These are phyloP conservation scores for Fusarium nematophilum DNA, from an alignment of 2,329 filamentous ascomycete genomes.

Conservation along the genomic window DNA sequence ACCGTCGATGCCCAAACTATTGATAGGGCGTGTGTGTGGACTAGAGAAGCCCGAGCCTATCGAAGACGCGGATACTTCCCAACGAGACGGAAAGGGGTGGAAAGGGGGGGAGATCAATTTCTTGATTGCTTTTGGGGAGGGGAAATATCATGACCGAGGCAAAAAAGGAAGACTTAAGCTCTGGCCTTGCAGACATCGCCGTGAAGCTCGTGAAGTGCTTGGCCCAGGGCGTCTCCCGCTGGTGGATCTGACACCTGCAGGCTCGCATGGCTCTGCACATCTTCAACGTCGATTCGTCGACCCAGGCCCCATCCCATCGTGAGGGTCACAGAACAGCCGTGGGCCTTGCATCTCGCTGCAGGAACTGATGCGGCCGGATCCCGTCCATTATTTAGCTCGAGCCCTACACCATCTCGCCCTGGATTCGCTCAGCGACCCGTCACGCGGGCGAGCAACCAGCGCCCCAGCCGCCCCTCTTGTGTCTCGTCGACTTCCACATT, in stretches of 20 bases:
- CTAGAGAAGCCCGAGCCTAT: conserved; percentile 22
- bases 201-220: conserved; percentile 29
- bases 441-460: conserved; percentile 28
- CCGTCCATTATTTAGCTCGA: conserved; percentile 27
- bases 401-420: conserved; percentile 35
- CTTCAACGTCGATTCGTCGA: no score
- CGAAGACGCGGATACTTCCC: conserved; percentile 11
- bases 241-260: conserved; percentile 41
- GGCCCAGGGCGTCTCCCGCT: conserved; percentile 24
- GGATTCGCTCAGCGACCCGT: conserved; percentile 7
- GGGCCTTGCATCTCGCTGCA: conserved; percentile 37
- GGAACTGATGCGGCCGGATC: conserved; percentile 34
- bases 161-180: conserved; percentile 19
- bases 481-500: conserved; percentile 12
- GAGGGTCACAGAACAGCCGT: conserved; percentile 1
- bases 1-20: conserved; percentile 33
- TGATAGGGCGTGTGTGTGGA: neutral
- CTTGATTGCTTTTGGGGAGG: neutral
- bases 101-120: conserved; percentile 17
- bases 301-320: conserved; percentile 22
- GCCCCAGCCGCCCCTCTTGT: conserved; percentile 13
- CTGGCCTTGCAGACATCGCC: conserved; percentile 6
- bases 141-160: conserved; percentile 22
- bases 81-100: conserved; percentile 18
- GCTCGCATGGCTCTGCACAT: conserved; percentile 10